Base-by-base conservation (phyloP, 345 rosid genomes). In the Viola odorata region DNA sequence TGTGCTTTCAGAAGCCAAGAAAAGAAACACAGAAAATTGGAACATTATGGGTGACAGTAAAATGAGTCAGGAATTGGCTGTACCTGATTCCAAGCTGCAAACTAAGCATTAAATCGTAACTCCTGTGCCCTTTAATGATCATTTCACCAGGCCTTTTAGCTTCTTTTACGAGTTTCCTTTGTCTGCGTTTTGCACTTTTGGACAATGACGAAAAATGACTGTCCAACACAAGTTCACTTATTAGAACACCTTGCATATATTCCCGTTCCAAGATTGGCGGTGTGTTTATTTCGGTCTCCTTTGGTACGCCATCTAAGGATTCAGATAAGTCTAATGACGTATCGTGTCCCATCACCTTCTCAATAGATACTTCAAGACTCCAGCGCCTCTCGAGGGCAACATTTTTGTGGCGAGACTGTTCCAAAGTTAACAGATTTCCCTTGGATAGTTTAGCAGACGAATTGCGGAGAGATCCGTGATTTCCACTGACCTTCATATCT, bases 51-150 rank as follows among this genome's bases (percentile, higher is more conserved):
- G 50, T n/a, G 37, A 32, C 45, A 41, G 56, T 56, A 37, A 16
- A 37, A 51, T 16, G 13, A 47, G 47, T 17, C 12, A 36, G 11
- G 55, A 55, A 57, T 14, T 36, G 12, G 32, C 16, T 45, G 8
- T 75, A 92, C 97, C 97, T 86, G 73, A 94, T 94, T 52, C 99
- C 99, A 69, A 94, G 91, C 84, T 87, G 97, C 81, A 94, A 75
- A 78, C 77, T 87, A 16, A 94, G 87, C 97, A 94, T 94, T 78
- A 94, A 74, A 82, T 94, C 97, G 64, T 94, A 94, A 83, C 99
- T 87, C 64, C 96, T 69, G 55, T 94, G 99, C 65, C 99, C 99
- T 83, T 94, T 87, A 55, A 89, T 84, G 76, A 94, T 91, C 64
- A 86, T 72, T 84, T 94, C 97, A 14, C 99, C 99, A 10, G 96